Evolutionary conservation across 768 basidiomycete species (phyloP).

Genomic region (Hysterangium stoloniferum): DNA sequence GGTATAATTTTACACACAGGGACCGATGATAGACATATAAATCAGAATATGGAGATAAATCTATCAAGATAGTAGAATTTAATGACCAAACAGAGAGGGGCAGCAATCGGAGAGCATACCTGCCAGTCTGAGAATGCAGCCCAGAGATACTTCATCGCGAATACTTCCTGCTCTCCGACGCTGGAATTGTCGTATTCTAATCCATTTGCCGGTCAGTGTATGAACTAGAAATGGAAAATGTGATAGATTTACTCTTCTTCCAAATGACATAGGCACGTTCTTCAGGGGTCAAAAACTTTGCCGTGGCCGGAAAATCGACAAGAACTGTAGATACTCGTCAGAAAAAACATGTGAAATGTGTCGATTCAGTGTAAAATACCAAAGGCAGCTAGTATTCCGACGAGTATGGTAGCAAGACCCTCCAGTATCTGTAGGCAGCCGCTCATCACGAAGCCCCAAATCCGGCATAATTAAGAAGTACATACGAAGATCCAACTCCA

Average conservation of each 20-base stretch:
- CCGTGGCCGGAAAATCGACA: slow-evolving; percentile 54
- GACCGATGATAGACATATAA: slow-evolving; percentile 50
- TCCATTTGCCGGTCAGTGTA: background rate
- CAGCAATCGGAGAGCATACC: slow-evolving; percentile 22
- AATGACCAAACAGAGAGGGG: background rate
- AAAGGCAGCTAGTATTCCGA: slow-evolving; percentile 46
- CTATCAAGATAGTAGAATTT: slow-evolving; percentile 15
- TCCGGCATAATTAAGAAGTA: slow-evolving; percentile 4
- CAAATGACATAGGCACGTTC: slow-evolving; percentile 47
- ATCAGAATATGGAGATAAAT: slow-evolving; percentile 50
- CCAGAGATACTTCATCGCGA: slow-evolving; percentile 44
- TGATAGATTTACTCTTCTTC: slow-evolving; percentile 40
- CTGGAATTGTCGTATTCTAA: slow-evolving; percentile 49
- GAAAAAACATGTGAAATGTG: background rate
- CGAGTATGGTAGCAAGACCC: slow-evolving; percentile 51
- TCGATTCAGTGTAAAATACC: slow-evolving; percentile 24
- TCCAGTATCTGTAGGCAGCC: slow-evolving; percentile 44
- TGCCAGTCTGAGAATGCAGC: slow-evolving; percentile 60
- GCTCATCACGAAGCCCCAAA: background rate
- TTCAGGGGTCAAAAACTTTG: slow-evolving; percentile 52
- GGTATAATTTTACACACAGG: slow-evolving; percentile 38
- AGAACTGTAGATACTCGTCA: slow-evolving; percentile 32
- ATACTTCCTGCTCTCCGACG: slow-evolving; percentile 54
- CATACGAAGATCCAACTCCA: slow-evolving; percentile 68
- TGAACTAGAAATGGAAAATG: background rate